Evolutionary conservation across 2,329 filamentous ascomycete species (phyloP).

Genomic region (Claviceps capensis): DNA sequence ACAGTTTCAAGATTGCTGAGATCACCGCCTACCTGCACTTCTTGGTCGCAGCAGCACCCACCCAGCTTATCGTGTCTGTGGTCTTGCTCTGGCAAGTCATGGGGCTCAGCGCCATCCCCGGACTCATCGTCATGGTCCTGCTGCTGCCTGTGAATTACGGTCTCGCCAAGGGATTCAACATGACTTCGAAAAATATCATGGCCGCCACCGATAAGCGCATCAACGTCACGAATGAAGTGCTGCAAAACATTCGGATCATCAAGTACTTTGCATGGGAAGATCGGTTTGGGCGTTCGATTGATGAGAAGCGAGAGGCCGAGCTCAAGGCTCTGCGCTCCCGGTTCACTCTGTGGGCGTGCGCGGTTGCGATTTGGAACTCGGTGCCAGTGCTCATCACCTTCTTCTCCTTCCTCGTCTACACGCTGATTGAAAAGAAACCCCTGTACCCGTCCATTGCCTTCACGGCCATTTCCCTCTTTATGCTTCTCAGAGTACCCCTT

Average conservation of each 20-base stretch:
- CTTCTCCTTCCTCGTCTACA: constrained; percentile 90
- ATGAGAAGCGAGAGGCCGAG: constrained; percentile 74
- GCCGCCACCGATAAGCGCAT: constrained; percentile 91
- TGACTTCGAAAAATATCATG: constrained; percentile 82
- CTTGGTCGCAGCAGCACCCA: constrained; percentile 80
- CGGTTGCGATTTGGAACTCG: constrained; percentile 92
- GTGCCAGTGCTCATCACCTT: constrained; percentile 93
- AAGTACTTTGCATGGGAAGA: constrained; percentile 99
- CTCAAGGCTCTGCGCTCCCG: constrained; percentile 64
- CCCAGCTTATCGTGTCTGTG: constrained; percentile 73
- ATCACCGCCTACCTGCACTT: constrained; percentile 93
- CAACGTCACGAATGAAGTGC: constrained; percentile 88
- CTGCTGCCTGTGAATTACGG: constrained; percentile 83
- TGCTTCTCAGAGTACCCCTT: constrained; percentile 79
- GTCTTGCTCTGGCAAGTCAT: constrained; percentile 77
- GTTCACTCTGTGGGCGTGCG: constrained; percentile 83
- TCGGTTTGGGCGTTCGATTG: constrained; percentile 72
- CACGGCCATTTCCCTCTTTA: constrained; percentile 90
- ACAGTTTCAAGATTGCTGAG: constrained; percentile 97
- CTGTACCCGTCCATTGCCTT: constrained; percentile 89
- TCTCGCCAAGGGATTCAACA: constrained; percentile 74
- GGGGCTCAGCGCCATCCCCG: constrained; percentile 85
- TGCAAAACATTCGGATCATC: constrained; percentile 97
- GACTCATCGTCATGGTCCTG: constrained; percentile 77
- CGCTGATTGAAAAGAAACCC: constrained; percentile 74